A percentile compares a stretch with the other conserved stretches of the same genome.
These are phyloP conservation scores for Davidsoniella virescens DNA, from an alignment of 2,329 filamentous ascomycete species.

Conservation along the genomic window DNA sequence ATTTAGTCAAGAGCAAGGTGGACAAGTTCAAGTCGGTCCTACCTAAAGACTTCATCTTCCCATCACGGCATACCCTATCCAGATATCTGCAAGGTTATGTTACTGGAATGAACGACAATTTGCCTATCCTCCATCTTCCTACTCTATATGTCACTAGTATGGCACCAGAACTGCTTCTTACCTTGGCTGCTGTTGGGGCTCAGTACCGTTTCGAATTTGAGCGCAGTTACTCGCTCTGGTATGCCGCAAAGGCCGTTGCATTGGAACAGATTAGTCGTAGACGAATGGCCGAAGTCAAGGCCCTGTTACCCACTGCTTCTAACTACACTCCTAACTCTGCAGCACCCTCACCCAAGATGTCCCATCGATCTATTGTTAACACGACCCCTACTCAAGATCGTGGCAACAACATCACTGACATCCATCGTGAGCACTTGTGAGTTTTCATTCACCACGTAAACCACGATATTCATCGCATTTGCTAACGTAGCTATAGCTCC, in stretches of 20 bases:
- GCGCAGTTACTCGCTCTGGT: conserved; percentile 43
- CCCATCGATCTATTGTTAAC: conserved; percentile 41
- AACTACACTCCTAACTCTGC: conserved; percentile 46
- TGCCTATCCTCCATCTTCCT: conserved; percentile 49
- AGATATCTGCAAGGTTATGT: conserved; percentile 56
- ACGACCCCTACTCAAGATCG: conserved; percentile 20
- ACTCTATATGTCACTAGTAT: conserved; percentile 47
- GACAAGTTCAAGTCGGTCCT: conserved; percentile 45
- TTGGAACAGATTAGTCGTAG: conserved; percentile 41
- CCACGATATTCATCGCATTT: not conserved
- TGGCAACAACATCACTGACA: conserved; percentile 33
- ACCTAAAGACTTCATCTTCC: conserved; percentile 47
- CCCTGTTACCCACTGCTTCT: conserved; percentile 37
- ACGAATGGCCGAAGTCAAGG: conserved; percentile 40
- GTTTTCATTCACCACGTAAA: conserved; percentile 16
- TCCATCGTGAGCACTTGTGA: conserved; percentile 43
- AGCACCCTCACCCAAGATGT: conserved; percentile 39
- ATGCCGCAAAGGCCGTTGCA: conserved; percentile 41
- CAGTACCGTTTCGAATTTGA: conserved; percentile 48
- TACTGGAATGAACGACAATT: conserved; percentile 43
- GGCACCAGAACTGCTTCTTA: conserved; percentile 51
- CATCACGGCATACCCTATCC: conserved; percentile 51
- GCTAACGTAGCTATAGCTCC: conserved; percentile 25
- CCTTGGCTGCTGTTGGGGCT: conserved; percentile 50
- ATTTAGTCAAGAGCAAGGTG: conserved; percentile 39